Conservation (phyloP, 805 yeast genomes). For the Babjeviella inositovora region DNA sequence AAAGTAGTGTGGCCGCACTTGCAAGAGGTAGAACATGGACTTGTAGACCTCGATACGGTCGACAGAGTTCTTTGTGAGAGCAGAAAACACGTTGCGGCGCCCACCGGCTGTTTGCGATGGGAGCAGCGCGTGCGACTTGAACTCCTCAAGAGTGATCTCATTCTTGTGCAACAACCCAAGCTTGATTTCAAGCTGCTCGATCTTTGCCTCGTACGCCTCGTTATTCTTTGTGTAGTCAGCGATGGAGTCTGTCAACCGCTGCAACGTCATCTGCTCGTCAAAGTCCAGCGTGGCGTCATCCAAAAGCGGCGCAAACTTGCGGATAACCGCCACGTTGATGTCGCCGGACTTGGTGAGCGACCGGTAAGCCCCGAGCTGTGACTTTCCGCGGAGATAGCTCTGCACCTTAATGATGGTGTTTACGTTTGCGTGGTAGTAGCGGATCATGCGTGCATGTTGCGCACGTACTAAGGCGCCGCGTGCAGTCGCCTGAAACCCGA, state of each 20-base stretch:
- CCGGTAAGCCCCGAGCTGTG: slow-evolving; percentile 58
- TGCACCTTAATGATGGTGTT: slow-evolving; percentile 60
- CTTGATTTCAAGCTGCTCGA: slow-evolving; percentile 66
- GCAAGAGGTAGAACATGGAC: slow-evolving; percentile 66
- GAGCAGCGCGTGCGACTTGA: slow-evolving; percentile 11
- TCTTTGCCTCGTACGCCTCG: slow-evolving; percentile 55
- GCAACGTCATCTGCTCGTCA: slow-evolving; percentile 57
- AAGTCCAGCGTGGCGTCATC: slow-evolving; percentile 62
- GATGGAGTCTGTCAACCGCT: slow-evolving; percentile 50
- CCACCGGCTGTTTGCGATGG: too few species aligned
- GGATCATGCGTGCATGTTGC: slow-evolving; percentile 9
- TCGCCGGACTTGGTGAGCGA: too few species aligned
- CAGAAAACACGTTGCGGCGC: slow-evolving; percentile 6
- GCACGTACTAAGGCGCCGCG: slow-evolving; percentile 31
- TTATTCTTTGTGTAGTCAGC: slow-evolving; percentile 55
- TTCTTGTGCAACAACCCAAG: slow-evolving; percentile 65
- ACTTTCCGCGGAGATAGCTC: slow-evolving; percentile 49
- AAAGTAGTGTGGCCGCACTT: slow-evolving; percentile 68
- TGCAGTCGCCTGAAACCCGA: slow-evolving; percentile 33
- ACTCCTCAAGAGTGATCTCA: slow-evolving; percentile 63
- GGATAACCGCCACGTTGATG: slow-evolving; percentile 53
- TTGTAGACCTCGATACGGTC: slow-evolving; percentile 55
- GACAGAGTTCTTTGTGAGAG: slow-evolving; percentile 8
- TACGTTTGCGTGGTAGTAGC: slow-evolving; percentile 36
- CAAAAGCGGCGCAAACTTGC: slow-evolving; percentile 60